phyloP scores from a whole-genome alignment of 352 stramenopile genomes.

The Globisporangium megalacanthum region DNA sequence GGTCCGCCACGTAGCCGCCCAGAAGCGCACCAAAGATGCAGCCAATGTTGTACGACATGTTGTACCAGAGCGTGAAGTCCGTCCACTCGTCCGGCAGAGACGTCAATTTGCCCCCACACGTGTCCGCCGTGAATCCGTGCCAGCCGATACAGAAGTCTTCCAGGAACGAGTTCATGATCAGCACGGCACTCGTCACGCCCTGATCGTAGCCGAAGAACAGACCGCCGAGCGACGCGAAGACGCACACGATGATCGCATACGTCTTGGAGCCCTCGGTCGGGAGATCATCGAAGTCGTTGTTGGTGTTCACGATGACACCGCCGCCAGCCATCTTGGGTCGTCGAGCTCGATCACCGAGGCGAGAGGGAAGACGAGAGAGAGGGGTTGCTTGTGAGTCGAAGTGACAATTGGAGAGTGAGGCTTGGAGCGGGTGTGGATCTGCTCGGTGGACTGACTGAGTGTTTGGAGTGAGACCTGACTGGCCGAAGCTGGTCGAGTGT shows the following conservation, averaged over 20 bases:
- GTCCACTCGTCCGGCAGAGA: conserved; percentile 19
- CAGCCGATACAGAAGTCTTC: conserved; percentile 19
- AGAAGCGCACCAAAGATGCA: conserved; percentile 6
- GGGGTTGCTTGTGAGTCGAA: background rate
- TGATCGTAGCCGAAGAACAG: conserved; percentile 8
- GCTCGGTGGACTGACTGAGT: too few species aligned
- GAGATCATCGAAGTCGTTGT: conserved; percentile 5
- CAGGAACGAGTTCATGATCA: conserved; percentile 22
- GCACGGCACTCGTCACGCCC: conserved; percentile 8
- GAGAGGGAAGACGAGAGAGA: background rate
- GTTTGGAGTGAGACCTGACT: too few species aligned
- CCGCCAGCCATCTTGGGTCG: conserved; percentile 1
- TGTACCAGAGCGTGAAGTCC: conserved; percentile 30
- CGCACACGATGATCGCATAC: conserved; percentile 32
- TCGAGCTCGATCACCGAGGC: background rate
- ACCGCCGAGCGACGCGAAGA: conserved; percentile 4
- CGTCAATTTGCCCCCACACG: background rate
- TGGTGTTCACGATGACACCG: background rate
- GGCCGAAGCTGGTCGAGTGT: too few species aligned
- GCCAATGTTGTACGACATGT: conserved; percentile 33
- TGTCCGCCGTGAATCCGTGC: conserved; percentile 10
- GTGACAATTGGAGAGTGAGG: background rate
- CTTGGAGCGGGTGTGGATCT: too few species aligned
- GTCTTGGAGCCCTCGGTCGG: conserved; percentile 6
- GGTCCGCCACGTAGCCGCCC: conserved; percentile 13